Base-by-base conservation (phyloP, 805 yeast species). In the Saturnispora gosingensis region DNA sequence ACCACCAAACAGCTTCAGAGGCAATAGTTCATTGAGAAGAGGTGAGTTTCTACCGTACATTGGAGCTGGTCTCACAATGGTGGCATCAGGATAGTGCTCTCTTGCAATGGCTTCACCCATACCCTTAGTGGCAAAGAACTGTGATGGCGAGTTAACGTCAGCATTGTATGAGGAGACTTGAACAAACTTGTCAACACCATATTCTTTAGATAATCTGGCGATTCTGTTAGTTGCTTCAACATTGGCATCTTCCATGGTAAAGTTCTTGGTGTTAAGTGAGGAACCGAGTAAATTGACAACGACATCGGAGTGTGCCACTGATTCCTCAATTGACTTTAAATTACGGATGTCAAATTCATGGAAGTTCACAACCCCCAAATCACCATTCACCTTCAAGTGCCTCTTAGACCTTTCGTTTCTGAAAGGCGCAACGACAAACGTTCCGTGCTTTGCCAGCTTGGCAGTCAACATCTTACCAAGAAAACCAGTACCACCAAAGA, bases 101-200 rank as follows among this genome's bases (percentile, higher is more conserved):
- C 76, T 72, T 25, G 83, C 95, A 32, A 76, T 78, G 61, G 78
- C 75, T 69, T 88, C 96, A 53, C 85, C 90, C 46, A 81, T 67
- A 48, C 86, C 93, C 71, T 88, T 88, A 39, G 95, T 81, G 36
- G 89, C 83, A 65, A 80, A 81, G 66, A 77, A 88, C n/a, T 76
- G 74, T 8, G 91, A 83, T 20, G 78, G 70, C 15, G 90, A 82
- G 54, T 78, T 66, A 25, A 82, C 80, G 63, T 82, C 71, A 43
- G 93, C 95, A 63, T 82, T 83, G 71, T 83, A 83, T 20, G 88
- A 75, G 38, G 95, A 85, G 18, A 88, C 89, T 61, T 88, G 95
- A 53, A 88, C 73, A 56, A 77, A 77, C 60, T 95, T 73, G 43
- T 91, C 80, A 46, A 85, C 88, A 38, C 82, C 82, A 54, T 80